Conservation (phyloP, 768 basidiomycete species). For the Mycena galopus region DNA sequence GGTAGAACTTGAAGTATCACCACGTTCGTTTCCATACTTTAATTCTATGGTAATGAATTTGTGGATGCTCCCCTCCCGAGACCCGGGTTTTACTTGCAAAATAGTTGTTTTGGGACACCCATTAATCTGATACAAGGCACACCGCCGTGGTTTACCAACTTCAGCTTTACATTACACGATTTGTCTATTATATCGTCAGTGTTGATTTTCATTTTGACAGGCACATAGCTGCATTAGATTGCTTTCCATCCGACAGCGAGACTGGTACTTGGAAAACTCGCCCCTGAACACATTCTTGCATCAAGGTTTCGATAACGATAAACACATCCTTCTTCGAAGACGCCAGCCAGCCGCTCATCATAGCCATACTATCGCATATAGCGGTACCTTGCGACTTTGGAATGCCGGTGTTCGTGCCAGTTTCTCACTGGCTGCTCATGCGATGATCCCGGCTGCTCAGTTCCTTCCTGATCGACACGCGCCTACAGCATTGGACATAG, state of each 20-base stretch:
- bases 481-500: not conserved
- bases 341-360: not conserved
- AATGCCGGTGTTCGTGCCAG: conserved; percentile 5
- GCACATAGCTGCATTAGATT: too few species aligned
- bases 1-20: too few species aligned
- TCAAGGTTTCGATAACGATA: not conserved
- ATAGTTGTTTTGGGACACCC: too few species aligned
- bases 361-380: conserved; percentile 21
- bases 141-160: not conserved
- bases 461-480: conserved; percentile 1
- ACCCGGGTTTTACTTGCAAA: too few species aligned
- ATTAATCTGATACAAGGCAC: too few species aligned
- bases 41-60: not conserved
- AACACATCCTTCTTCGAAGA: not conserved
- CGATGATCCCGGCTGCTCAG: conserved; percentile 18
- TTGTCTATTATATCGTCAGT: not conserved
- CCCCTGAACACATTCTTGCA: not conserved
- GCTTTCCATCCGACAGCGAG: too few species aligned
- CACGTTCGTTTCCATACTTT: not conserved
- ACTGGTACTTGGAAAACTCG: not conserved
- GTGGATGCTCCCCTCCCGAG: too few species aligned
- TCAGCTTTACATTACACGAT: not conserved
- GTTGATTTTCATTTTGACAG: not conserved
- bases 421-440: conserved; percentile 2
- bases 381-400: conserved; percentile 10